Base-by-base conservation (phyloP, 495 filamentous ascomycete species). In the Hamigera avellanea region DNA sequence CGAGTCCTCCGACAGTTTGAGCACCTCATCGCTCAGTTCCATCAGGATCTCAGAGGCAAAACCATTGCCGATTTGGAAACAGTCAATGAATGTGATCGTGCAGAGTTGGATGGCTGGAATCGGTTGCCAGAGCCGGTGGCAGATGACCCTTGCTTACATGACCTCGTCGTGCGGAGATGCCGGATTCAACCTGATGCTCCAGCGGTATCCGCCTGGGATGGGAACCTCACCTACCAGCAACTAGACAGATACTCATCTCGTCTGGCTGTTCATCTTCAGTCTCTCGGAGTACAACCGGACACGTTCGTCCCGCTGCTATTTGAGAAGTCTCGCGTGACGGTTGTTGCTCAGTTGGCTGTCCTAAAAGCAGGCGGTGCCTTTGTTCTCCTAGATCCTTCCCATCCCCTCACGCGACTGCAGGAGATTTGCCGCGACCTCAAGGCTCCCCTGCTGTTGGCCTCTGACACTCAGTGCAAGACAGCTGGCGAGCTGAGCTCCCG, bases 301-400 rank as follows among this genome's bases (percentile, higher is more conserved):
- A 19, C 39, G 1, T 37, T 33, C 14, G 45, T 54, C 12, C 41
- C 35, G 13, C 49, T 12, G 44, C 42, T 33, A 40, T 66, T 69
- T 15, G 59, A 66, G 15, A 70, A 69, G 37, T 62, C 61, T 0
- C 52, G 46, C 1, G 61, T 60, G 53, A 49, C 56, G 2, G 35
- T 58, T 1, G 44, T 72, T 19, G 48, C 56, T 3, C 53, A 63
- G 40, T 42, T 67, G 10, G 66, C 57, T 3, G 48, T 72, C 6
- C 38, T 68, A 13, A 67, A 69, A 41, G 66, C 66, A 13, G 70
- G 70, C 1, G 62, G 55, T 18, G 64, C 54, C 0, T 64, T 66
- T 47, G 59, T 71, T 6, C 55, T 55, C 2, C 46, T 77, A 5
- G 70, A 76, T 42, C 56, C 60, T 12, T 39, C 45, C 1, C 50